Percentiles rank a stretch among this genome's conserved stretches.
Conservation (phyloP, 106 monocot species). For the Dendrobium catenatum region DNA sequence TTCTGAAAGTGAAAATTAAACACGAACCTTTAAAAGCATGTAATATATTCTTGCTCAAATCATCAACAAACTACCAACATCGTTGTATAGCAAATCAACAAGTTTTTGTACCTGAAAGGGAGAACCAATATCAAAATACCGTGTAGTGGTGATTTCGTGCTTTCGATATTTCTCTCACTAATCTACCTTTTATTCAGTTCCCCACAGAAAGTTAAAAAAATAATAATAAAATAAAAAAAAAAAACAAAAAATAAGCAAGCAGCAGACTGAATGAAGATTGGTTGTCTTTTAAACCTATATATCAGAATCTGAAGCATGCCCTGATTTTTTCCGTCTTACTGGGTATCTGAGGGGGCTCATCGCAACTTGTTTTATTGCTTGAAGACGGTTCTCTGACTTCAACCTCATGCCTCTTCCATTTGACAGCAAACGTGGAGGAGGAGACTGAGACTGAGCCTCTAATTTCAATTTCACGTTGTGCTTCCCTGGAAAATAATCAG, state of each 20-base stretch:
- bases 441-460: constrained; percentile 8
- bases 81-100: neutral
- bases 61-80: neutral
- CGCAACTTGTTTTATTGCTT: neutral
- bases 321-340: constrained; percentile 26
- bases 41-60: neutral
- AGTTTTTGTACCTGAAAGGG: neutral
- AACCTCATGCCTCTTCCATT: constrained; percentile 18
- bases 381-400: constrained; percentile 30
- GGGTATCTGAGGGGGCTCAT: constrained; percentile 18
- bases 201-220: neutral
- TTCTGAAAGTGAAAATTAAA: neutral
- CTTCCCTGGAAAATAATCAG: neutral
- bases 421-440: constrained; percentile 12
- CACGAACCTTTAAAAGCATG: neutral
- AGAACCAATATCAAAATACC: neutral
- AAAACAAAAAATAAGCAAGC: neutral
- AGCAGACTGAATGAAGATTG: neutral
- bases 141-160: neutral
- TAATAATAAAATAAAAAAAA: neutral
- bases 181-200: constrained; percentile 1
- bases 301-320: constrained; percentile 53
- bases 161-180: neutral
- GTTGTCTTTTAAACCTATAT: neutral
- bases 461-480: constrained; percentile 12